Base-by-base conservation (phyloP, 306 rosid genomes). In the Quercus wislizeni region DNA sequence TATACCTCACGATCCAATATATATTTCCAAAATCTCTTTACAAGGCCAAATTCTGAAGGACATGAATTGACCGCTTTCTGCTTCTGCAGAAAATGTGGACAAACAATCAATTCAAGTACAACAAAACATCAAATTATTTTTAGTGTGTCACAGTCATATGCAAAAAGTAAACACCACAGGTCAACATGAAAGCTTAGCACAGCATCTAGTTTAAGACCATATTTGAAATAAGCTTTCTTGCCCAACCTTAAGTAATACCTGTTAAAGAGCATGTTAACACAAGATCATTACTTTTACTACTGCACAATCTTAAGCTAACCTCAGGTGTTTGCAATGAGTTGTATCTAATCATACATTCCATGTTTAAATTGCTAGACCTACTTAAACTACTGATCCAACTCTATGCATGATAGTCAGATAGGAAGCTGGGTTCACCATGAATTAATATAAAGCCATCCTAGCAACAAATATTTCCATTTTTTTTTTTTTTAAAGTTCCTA, bases 21-120 rank as follows among this genome's bases (percentile, higher is more conserved):
- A 75, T 94, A 94, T 82, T 89, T 82, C 98, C 98, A 94, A 87
- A 92, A 92, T 91, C 98, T 88, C 91, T 88, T 94, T 68, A 93
- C 76, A 78, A 94, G 81, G 79, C 90, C 95, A 80, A 92, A 92
- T 72, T 91, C 95, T 55, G 87, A 79, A 61, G 98, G 98, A 84
- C 65, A 91, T 21, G 93, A 89, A 85, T 90, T 92, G 64, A 88
- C 74, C 43, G 86, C 89, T 28, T 91, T 94, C 71, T 94, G 97
- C 88, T 92, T 94, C 98, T 94, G 97, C 90, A 87, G 76, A 79
- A 49, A 77, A 19, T 64, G 82, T 69, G 79, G 33, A 63, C 68
- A 79, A 87, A 71, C 64, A 85, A 51, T 58, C 71, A 59, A 28
- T 74, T 30, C 58, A 49, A 74, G 72, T 71, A 69, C 55, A 64